Conservation (phyloP, 495 filamentous ascomycete species). For the Aspergillus baeticus region DNA sequence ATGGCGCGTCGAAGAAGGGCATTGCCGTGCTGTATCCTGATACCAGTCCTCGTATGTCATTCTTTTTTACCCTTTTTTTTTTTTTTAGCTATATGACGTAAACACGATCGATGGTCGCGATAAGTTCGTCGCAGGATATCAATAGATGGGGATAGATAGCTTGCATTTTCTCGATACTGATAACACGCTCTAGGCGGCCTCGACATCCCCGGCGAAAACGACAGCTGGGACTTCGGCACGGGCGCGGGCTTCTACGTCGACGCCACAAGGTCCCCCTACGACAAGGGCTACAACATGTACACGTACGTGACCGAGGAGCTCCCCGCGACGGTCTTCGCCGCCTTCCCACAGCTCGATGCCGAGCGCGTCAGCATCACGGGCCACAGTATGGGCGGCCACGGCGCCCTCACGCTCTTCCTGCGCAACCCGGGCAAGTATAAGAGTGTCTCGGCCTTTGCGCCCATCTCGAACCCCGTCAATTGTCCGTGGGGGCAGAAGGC, state of each 20-base stretch:
- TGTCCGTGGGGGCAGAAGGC: conserved; percentile 97
- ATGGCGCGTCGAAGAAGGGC: conserved; percentile 68
- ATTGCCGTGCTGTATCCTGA: conserved; percentile 93
- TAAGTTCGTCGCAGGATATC: too few relatives aligned
- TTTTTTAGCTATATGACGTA: too few relatives aligned
- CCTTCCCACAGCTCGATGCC: conserved; percentile 65
- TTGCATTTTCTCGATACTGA: too few relatives aligned
- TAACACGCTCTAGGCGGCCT: too few relatives aligned
- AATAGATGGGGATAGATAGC: too few relatives aligned
- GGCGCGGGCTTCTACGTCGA: conserved; percentile 95
- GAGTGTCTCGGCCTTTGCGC: conserved; percentile 85
- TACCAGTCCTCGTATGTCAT: conserved; percentile 75
- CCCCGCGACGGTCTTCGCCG: conserved; percentile 66
- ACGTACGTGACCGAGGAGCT: conserved; percentile 83
- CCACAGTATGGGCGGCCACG: conserved; percentile 96
- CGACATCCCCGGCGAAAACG: conserved; percentile 75
- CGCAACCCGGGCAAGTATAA: conserved; percentile 88
- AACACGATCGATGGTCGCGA: too few relatives aligned
- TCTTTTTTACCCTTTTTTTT: neutral
- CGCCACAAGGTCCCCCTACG: conserved; percentile 74
- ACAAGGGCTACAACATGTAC: conserved; percentile 84
- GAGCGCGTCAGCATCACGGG: conserved; percentile 77
- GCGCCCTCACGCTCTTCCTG: conserved; percentile 87
- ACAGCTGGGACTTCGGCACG: conserved; percentile 83
- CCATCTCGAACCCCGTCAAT: conserved; percentile 81